Conservation (phyloP, 2,329 filamentous ascomycete genomes). For the Xylariaceae sp. region DNA sequence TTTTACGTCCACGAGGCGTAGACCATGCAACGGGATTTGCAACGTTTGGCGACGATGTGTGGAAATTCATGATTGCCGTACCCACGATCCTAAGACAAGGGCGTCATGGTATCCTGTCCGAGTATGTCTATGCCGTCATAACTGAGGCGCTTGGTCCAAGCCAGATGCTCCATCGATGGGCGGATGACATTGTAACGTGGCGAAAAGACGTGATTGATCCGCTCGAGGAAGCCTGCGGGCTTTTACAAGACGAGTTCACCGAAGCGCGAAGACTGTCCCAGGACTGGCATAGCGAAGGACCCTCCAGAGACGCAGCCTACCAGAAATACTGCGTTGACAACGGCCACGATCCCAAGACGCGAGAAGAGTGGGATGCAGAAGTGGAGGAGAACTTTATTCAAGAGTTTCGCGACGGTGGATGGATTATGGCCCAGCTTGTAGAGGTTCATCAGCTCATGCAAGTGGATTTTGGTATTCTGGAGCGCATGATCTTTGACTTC, state of each 20-base stretch:
- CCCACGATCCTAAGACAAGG: background rate
- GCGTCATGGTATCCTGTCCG: constrained; percentile 10
- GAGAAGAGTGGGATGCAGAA: background rate
- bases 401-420: constrained; percentile 10
- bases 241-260: background rate
- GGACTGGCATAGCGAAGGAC: too few relatives aligned
- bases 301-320: too few relatives aligned
- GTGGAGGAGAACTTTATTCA: background rate
- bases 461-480: constrained; percentile 15
- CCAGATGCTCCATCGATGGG: constrained; percentile 7
- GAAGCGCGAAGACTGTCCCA: background rate
- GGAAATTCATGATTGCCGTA: constrained; percentile 11
- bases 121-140: constrained; percentile 4
- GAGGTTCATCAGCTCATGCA: constrained; percentile 6
- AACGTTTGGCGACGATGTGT: background rate
- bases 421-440: constrained; percentile 11
- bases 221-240: background rate
- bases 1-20: background rate
- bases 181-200: background rate
- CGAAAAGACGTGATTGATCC: background rate
- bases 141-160: background rate
- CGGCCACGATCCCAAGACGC: background rate
- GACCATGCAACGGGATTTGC: background rate
- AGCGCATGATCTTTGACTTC: constrained; percentile 24
- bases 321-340: too few relatives aligned